Percentiles rank a stretch among this genome's conserved stretches.
Conservation (phyloP, 305 asterid genomes). For the Fraxinus greggii region DNA sequence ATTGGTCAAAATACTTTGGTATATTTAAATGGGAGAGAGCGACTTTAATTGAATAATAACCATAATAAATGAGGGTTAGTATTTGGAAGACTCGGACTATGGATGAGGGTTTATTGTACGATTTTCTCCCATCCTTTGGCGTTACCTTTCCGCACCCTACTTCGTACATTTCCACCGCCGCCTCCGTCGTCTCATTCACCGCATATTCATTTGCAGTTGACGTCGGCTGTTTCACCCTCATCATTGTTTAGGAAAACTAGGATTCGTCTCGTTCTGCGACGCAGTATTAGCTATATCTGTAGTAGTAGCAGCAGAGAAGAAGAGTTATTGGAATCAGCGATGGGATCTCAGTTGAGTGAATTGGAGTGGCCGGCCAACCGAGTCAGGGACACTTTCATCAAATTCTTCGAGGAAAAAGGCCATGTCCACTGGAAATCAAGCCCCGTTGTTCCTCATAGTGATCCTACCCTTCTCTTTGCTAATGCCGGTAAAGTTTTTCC, state of each 20-base stretch:
- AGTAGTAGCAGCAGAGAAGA: constrained; percentile 19
- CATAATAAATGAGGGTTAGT: neutral
- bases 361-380: constrained; percentile 75
- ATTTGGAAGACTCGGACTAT: constrained; percentile 21
- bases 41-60: neutral
- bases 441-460: constrained; percentile 92
- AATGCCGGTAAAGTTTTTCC: constrained; percentile 58
- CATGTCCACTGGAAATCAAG: constrained; percentile 79
- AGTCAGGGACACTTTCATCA: constrained; percentile 62
- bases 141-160: constrained; percentile 31
- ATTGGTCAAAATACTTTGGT: neutral
- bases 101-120: constrained; percentile 61
- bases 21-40: neutral
- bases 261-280: neutral
- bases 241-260: neutral
- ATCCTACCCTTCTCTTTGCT: constrained; percentile 90
- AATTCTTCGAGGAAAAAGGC: constrained; percentile 60
- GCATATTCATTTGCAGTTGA: constrained; percentile 10
- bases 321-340: constrained; percentile 24
- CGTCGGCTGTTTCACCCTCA: constrained; percentile 20
- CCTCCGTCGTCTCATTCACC: neutral
- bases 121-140: constrained; percentile 26
- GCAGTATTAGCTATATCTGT: neutral
- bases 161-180: constrained; percentile 23
- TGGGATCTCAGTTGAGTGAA: constrained; percentile 57